Evolutionary conservation across 305 asterid species (phyloP).

Genomic region (Lippia alba): DNA sequence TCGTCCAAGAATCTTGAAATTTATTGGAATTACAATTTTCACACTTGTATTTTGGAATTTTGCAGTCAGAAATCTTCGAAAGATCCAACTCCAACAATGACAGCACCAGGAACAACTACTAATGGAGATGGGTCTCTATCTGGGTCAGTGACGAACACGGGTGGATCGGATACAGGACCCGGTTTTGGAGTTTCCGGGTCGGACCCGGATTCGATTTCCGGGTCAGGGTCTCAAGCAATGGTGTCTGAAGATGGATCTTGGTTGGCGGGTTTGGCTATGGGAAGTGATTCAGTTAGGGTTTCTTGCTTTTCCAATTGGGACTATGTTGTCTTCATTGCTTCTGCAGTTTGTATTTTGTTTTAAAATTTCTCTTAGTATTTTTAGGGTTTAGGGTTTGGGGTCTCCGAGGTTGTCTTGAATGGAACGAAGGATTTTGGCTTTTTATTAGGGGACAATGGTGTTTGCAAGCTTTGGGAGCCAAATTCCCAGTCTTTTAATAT

Average conservation of each 20-base stretch:
- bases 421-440: constrained; percentile 35
- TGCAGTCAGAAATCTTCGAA: constrained; percentile 89
- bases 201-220: constrained; percentile 31
- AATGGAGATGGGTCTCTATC: constrained; percentile 50
- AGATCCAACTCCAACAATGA: constrained; percentile 61
- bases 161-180: constrained; percentile 50
- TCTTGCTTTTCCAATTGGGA: constrained; percentile 38
- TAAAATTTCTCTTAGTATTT: constrained; percentile 40
- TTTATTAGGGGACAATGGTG: constrained; percentile 15
- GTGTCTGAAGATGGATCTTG: constrained; percentile 67
- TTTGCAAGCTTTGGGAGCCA: constrained; percentile 35
- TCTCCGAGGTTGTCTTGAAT: constrained; percentile 34
- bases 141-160: constrained; percentile 52
- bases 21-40: not conserved
- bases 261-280: constrained; percentile 94
- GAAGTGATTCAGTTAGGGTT: constrained; percentile 53
- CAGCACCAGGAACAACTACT: constrained; percentile 47
- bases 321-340: constrained; percentile 33
- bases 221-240: constrained; percentile 56
- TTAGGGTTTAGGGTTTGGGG: constrained; percentile 25
- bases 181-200: constrained; percentile 42
- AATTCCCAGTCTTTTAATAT: constrained; percentile 7
- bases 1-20: constrained; percentile 1
- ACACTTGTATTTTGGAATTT: not conserved
- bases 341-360: constrained; percentile 28